Conservation (phyloP, 2,329 filamentous ascomycete genomes). For the Fonsecaea monophora region DNA sequence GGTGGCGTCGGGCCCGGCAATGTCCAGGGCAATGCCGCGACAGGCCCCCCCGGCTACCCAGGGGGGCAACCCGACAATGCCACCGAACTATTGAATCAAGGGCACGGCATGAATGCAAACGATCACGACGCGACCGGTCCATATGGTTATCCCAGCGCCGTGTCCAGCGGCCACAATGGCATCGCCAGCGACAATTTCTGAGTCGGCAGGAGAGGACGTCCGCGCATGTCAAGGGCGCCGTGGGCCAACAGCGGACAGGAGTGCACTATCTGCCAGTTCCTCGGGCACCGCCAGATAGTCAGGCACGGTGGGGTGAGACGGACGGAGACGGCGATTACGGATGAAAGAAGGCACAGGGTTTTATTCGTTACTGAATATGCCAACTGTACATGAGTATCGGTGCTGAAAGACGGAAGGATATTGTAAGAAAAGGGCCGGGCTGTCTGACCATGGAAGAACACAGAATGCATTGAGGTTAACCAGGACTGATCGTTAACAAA, state of each 20-base stretch:
- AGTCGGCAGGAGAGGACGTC: constrained; percentile 37
- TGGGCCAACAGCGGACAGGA: constrained; percentile 33
- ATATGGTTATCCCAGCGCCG: constrained; percentile 56
- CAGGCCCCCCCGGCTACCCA: constrained; percentile 45
- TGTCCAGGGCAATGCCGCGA: constrained; percentile 43
- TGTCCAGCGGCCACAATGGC: constrained; percentile 56
- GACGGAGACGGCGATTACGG: constrained; percentile 2
- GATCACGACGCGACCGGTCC: constrained; percentile 52
- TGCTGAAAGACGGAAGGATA: constrained; percentile 13
- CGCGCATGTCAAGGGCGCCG: constrained; percentile 24
- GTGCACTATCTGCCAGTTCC: constrained; percentile 35
- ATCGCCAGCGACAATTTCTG: constrained; percentile 53
- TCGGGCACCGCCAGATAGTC: constrained; percentile 34
- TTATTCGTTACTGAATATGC: constrained; percentile 18
- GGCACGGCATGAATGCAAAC: constrained; percentile 49
- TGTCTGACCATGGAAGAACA: constrained; percentile 32
- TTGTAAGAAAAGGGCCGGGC: constrained; percentile 17
- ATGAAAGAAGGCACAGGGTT: constrained; percentile 13
- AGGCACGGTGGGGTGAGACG: constrained; percentile 18
- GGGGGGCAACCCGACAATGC: constrained; percentile 50
- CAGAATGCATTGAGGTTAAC: constrained; percentile 16
- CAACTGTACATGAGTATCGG: constrained; percentile 22
- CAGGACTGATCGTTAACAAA: background rate
- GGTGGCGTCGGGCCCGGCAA: constrained; percentile 48
- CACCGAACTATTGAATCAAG: constrained; percentile 54